Evolutionary conservation across 2,329 filamentous ascomycete genomes (phyloP), one percentile per base, ranked within the genome.

Genomic region (Cephalotrichum gorgonifer): DNA sequence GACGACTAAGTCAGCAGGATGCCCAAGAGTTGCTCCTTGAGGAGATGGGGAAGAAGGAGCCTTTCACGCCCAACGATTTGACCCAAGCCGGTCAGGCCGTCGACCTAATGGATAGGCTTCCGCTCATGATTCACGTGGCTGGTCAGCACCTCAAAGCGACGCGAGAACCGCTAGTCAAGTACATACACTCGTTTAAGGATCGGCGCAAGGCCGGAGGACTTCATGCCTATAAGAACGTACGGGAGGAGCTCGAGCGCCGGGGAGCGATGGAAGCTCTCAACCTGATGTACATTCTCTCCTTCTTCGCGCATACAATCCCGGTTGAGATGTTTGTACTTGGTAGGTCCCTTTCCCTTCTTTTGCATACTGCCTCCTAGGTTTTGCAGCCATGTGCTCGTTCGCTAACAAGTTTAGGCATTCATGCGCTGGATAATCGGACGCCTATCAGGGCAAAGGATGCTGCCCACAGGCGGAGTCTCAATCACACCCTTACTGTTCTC

Each of bases 61-160:
- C 81, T 0, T 72, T 65, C 58, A 75, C 68, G 0, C 63, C 68
- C 11, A 73, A 78, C 28, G 80, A 86, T 54, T 60, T 70, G 8
- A 67, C 64, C 31, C 75, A 78, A 50, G 80, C 81, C 0, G 71
- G 69, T n/a, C 75, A 84, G 51, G 58, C 86, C 15, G 81, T 85
- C 1, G 71, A 75, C 41, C 63, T 81, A 43, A 80, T 85, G 65
- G 79, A 79, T 22, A 74, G 78, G 49, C 65, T 86, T 14, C 83
- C 83, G 1, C 66, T 86, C 6, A 83, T 83, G 53, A 82, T 87
- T 20, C 81, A 85, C 55, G 77, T 81, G 1, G 77, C 82, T 2
- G 79, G 79, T 1, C 74, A 79, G 53, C 73, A 81, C 30, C 65
- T 86, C 14, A 80, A 76, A 49, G 73, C 75, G 3, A 81, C 78